phyloP scores from a whole-genome alignment of 352 stramenopile genomes.

The Phytophthora citrophthora region DNA sequence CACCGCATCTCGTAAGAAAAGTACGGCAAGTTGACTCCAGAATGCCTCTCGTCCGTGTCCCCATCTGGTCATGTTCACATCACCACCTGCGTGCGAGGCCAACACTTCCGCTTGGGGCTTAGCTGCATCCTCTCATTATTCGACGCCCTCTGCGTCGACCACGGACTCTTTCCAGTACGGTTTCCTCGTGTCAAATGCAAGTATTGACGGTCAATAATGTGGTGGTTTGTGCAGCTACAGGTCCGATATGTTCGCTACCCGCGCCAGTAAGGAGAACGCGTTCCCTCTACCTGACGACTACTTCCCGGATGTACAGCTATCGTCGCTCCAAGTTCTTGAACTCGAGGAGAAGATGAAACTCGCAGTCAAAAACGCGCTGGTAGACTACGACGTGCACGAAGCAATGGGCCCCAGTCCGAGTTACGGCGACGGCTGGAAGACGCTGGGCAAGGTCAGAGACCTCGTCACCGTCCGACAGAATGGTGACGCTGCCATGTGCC shows the following conservation, averaged over 20 bases:
- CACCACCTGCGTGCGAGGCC: slow-evolving; percentile 15
- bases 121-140: slow-evolving; percentile 12
- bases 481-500: slow-evolving; percentile 19
- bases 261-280: slow-evolving; percentile 12
- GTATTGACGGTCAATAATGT: slow-evolving; percentile 1
- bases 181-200: no score
- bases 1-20: slow-evolving; percentile 19
- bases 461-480: slow-evolving; percentile 38
- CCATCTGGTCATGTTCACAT: slow-evolving; percentile 34
- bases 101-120: slow-evolving; percentile 12
- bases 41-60: slow-evolving; percentile 17
- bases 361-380: slow-evolving; percentile 47
- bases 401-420: slow-evolving; percentile 36
- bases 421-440: slow-evolving; percentile 37
- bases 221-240: slow-evolving; percentile 7
- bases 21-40: not conserved
- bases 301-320: slow-evolving; percentile 49
- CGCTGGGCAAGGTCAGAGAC: slow-evolving; percentile 27
- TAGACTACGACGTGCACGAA: slow-evolving; percentile 54
- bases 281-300: slow-evolving; percentile 48
- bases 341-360: slow-evolving; percentile 44
- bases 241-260: slow-evolving; percentile 14
- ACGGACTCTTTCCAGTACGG: not conserved
- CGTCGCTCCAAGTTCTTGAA: slow-evolving; percentile 28
- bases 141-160: slow-evolving; percentile 8